Base-by-base conservation (phyloP, 225 moss, liverwort and hornwort genomes). In the Physcomitrium patens region DNA sequence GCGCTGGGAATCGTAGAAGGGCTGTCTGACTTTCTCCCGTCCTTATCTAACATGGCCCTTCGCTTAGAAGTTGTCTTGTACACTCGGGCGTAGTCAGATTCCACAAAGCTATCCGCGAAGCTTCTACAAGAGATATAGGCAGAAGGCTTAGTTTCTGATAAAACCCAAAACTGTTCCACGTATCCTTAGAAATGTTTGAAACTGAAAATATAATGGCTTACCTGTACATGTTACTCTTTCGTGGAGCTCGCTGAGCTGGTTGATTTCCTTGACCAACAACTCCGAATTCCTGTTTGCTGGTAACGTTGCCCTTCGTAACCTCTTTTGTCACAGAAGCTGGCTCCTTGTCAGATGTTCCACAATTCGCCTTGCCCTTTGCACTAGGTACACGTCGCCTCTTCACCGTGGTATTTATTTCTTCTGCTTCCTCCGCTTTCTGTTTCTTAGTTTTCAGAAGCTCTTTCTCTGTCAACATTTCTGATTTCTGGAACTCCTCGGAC, bases 11-110 rank as follows among this genome's bases (percentile, higher is more conserved):
- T 51, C 10, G 78, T 69, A 3, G 76, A 74, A 42, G 83, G 80
- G 64, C 81, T 71, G 13, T 80, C 79, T 14, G 84, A 87, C 70
- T 86, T 89, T 59, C 77, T 81, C 76, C 92, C 89, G 74, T 84
- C 80, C 69, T 90, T 96, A 75, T 96, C 94, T 62, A 89, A 80
- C 96, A 96, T 94, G 41, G 96, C 96, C 79, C 96, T 88, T 44
- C 94, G 86, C 85, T 92, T 96, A 13, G 96, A 96, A 9, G 96
- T 96, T 13, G 96, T 96, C 78, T 96, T 96, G 63, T 96, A 96
- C 8, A 96, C 96, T 68, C 94, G 91, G 8, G 96, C 96, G 57
- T 96, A 96, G 64, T 94, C 94, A 10, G 96, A 96, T 61, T 96
- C 94, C 73, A 94, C 92, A 75, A 88, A 94, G 77, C 88, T 89